Conservation (phyloP, 805 yeast genomes). For the Starmerella etchellsii region DNA sequence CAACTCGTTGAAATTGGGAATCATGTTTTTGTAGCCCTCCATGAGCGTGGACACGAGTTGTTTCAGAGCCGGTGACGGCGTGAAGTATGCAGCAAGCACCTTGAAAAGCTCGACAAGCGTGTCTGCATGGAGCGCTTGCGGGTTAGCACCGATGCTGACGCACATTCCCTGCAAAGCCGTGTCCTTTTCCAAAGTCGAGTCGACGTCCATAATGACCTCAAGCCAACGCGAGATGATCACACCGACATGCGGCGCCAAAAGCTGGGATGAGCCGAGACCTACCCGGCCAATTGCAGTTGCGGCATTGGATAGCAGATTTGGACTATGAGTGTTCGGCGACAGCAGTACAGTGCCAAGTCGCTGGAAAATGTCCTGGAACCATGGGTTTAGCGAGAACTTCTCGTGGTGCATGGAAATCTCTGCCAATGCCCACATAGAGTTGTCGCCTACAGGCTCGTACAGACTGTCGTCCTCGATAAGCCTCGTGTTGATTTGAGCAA, state of each 20-base stretch:
- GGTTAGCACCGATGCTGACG: conserved; percentile 50
- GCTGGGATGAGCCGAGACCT: conserved; percentile 50
- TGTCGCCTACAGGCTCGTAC: conserved; percentile 62
- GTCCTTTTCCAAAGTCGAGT: conserved; percentile 79
- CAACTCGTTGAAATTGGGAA: conserved; percentile 20
- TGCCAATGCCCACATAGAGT: conserved; percentile 90
- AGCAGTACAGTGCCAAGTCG: conserved; percentile 49
- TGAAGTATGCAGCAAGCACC: conserved; percentile 23
- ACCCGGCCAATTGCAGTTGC: conserved; percentile 83
- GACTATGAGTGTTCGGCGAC: conserved; percentile 40
- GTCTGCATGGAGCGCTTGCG: conserved; percentile 44
- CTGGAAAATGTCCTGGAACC: conserved; percentile 40
- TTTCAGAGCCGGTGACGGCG: conserved; percentile 24
- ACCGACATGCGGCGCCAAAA: conserved; percentile 44
- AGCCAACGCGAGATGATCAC: conserved; percentile 60
- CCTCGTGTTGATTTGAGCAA: conserved; percentile 39
- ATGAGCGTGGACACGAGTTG: conserved; percentile 22
- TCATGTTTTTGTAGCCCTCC: conserved; percentile 19
- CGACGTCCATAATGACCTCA: conserved; percentile 42
- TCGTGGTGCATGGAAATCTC: conserved; percentile 56
- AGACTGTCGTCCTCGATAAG: conserved; percentile 35
- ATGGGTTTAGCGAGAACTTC: conserved; percentile 33
- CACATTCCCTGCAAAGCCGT: conserved; percentile 78
- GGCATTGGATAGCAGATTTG: conserved; percentile 59
- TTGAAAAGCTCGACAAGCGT: conserved; percentile 20